A percentile compares a stretch with the other conserved stretches of the same genome.
phyloP scores from a whole-genome alignment of 371 early-diverging fungal genomes.

The Blakeslea trispora region DNA sequence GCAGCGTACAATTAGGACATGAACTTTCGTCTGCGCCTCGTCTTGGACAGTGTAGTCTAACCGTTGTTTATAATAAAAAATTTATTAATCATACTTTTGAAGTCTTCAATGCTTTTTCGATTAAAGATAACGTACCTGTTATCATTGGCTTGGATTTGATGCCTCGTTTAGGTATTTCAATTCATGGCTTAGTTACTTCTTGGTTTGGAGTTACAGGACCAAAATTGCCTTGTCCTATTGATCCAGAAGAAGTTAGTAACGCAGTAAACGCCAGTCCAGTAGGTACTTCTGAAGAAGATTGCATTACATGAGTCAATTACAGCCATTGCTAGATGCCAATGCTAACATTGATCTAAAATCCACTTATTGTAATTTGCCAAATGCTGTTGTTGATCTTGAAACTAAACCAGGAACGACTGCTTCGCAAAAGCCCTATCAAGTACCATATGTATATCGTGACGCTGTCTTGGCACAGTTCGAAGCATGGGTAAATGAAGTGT shows the following conservation, averaged over 20 bases:
- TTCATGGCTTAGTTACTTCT: constrained; percentile 1
- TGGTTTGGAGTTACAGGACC: too few species aligned
- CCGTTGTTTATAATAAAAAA: too few species aligned
- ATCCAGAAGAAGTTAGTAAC: constrained; percentile 2
- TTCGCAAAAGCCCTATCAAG: neutral
- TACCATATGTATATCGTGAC: neutral
- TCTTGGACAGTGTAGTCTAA: too few species aligned
- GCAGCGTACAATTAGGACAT: too few species aligned
- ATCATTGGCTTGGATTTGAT: constrained; percentile 11
- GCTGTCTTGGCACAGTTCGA: neutral
- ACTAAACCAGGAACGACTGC: neutral
- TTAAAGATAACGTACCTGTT: constrained; percentile 1
- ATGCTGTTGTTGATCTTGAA: neutral
- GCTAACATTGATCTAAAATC: neutral
- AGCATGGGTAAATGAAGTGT: neutral
- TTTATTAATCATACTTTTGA: too few species aligned
- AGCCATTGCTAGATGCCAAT: neutral
- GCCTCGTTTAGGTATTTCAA: neutral
- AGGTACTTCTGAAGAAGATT: neutral
- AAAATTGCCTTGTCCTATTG: constrained; percentile 6
- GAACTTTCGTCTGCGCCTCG: too few species aligned
- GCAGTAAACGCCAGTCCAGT: neutral
- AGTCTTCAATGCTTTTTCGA: too few species aligned
- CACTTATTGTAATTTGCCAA: neutral
- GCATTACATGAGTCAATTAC: neutral